A percentile compares a stretch with the other conserved stretches of the same genome.
These are phyloP conservation scores for Narthecium ossifragum DNA, from an alignment of 106 monocot genomes.

Conservation along the genomic window DNA sequence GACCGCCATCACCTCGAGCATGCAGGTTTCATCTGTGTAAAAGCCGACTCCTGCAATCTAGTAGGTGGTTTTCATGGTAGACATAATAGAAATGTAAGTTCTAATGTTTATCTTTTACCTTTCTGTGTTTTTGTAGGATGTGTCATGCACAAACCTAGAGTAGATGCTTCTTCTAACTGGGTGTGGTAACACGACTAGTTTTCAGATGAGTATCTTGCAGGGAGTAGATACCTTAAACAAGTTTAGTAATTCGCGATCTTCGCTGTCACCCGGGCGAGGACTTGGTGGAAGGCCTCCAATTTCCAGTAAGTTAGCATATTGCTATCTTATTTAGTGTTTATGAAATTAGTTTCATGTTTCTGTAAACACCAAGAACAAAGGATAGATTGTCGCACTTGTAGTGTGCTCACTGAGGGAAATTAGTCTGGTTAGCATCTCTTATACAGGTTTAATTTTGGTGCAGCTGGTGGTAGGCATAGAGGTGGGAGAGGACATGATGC, in stretches of 20 bases:
- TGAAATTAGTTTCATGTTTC: neutral
- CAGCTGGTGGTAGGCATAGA: slow-evolving; percentile 75
- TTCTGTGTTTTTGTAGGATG: no score
- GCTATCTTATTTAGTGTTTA: no score
- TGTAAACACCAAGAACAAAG: no score
- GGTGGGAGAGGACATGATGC: slow-evolving; percentile 84
- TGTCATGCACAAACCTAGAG: no score
- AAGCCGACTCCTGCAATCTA: slow-evolving; percentile 76
- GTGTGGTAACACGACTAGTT: no score
- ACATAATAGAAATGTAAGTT: slow-evolving; percentile 51
- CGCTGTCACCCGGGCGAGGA: slow-evolving; percentile 52
- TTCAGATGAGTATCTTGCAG: slow-evolving; percentile 33
- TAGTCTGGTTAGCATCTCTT: neutral
- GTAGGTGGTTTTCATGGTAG: slow-evolving; percentile 65
- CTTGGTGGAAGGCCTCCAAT: slow-evolving; percentile 51
- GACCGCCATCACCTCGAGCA: slow-evolving; percentile 97
- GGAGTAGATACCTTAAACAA: slow-evolving; percentile 38
- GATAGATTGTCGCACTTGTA: no score
- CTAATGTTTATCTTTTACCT: neutral
- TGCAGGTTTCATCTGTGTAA: slow-evolving; percentile 95
- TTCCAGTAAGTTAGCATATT: slow-evolving; percentile 34
- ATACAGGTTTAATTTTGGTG: slow-evolving; percentile 9
- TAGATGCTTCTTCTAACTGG: no score
- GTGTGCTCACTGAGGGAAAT: no score
- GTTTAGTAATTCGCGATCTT: slow-evolving; percentile 42